phyloP scores from a whole-genome alignment of 306 rosid genomes.

The Ormosia emarginata region DNA sequence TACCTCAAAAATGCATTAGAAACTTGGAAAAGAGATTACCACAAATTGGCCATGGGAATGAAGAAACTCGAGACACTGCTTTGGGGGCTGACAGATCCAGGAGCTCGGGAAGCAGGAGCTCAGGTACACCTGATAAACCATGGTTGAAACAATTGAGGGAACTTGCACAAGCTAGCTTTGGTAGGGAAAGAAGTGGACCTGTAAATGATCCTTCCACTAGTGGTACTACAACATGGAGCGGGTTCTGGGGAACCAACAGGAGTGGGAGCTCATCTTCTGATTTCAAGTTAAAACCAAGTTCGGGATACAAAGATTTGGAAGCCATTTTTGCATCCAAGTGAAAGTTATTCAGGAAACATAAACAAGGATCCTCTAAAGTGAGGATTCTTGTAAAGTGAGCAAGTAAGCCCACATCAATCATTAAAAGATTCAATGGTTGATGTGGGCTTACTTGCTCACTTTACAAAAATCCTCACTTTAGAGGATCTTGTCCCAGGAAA shows the following conservation, averaged over 20 bases:
- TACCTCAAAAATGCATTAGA: conserved; percentile 49
- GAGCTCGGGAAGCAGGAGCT: conserved; percentile 42
- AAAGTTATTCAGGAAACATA: not conserved
- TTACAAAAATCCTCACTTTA: too few species aligned
- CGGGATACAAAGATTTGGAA: conserved; percentile 70
- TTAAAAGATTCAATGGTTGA: too few species aligned
- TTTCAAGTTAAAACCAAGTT: conserved; percentile 50
- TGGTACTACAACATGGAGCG: conserved; percentile 55
- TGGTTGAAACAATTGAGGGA: conserved; percentile 69
- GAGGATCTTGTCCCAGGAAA: too few species aligned
- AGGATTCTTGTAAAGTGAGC: too few species aligned
- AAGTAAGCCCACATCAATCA: too few species aligned
- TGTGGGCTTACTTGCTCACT: too few species aligned
- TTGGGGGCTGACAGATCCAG: conserved; percentile 27
- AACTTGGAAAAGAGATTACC: conserved; percentile 56
- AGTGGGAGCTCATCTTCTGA: conserved; percentile 72
- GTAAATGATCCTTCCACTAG: conserved; percentile 75
- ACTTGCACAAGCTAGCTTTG: conserved; percentile 68
- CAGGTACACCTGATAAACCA: conserved; percentile 54
- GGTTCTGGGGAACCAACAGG: conserved; percentile 55
- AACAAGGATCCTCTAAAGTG: too few species aligned
- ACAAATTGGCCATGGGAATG: conserved; percentile 25
- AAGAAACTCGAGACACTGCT: conserved; percentile 16
- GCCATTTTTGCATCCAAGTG: conserved; percentile 88
- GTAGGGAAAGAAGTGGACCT: conserved; percentile 49